These are phyloP conservation scores for Echites panduratus DNA, from an alignment of 257 asterid species.

Conservation along the genomic window DNA sequence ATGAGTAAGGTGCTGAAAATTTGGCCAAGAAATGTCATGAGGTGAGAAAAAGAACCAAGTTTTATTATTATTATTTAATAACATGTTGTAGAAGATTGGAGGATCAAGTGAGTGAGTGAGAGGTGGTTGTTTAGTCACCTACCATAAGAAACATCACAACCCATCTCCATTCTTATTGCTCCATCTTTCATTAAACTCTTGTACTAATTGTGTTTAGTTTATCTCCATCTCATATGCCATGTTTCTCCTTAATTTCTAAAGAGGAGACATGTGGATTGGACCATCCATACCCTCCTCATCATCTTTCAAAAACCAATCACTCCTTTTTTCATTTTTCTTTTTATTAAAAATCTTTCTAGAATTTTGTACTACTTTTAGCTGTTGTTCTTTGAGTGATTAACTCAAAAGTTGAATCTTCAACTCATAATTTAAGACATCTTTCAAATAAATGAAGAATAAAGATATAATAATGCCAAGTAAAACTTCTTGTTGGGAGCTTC, in stretches of 20 bases:
- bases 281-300: no score
- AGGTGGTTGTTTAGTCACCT: conserved; percentile 36
- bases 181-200: no score
- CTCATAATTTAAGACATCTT: no score
- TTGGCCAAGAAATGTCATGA: conserved; percentile 9
- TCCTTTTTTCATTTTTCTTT: no score
- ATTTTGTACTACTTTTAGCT: neutral
- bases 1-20: conserved; percentile 20
- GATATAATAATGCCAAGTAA: no score
- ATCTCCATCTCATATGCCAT: conserved; percentile 18
- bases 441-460: no score
- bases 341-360: no score
- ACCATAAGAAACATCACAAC: conserved; percentile 28
- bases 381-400: neutral
- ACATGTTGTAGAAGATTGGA: conserved; percentile 10
- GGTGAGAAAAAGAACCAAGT: conserved; percentile 4
- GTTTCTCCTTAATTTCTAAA: conserved; percentile 15
- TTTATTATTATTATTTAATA: no score
- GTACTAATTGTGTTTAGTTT: conserved; percentile 16
- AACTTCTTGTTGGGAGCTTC: no score
- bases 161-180: conserved; percentile 12
- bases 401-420: neutral
- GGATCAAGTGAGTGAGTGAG: conserved; percentile 16
- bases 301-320: no score
- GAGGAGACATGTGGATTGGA: conserved; percentile 16